These are phyloP conservation scores for Protomyces lactucae-debilis DNA, from an alignment of 1,139 yeast genomes.

Conservation along the genomic window DNA sequence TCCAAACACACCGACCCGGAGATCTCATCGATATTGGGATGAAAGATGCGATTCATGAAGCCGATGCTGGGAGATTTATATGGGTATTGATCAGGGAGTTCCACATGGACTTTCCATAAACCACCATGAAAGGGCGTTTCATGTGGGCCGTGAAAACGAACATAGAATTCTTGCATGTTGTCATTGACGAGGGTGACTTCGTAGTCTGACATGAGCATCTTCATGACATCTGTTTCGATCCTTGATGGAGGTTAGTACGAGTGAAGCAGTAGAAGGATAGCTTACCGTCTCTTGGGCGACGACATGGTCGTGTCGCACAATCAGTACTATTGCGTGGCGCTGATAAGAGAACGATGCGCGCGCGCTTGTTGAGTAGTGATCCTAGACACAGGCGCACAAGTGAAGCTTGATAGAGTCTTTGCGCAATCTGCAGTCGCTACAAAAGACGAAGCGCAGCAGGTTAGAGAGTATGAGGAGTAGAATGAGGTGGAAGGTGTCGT, in stretches of 20 bases:
- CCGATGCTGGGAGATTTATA: slow-evolving; percentile 95
- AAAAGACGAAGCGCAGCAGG: no score
- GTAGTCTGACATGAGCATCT: slow-evolving; percentile 88
- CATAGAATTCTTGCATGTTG: slow-evolving; percentile 85
- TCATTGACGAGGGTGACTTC: slow-evolving; percentile 82
- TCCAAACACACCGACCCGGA: slow-evolving; percentile 94
- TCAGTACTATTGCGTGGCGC: no score
- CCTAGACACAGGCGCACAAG: no score
- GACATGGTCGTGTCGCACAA: background rate
- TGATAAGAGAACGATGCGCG: no score
- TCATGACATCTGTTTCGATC: slow-evolving; percentile 95
- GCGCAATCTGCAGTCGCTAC: no score
- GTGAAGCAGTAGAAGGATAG: no score
- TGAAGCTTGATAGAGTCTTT: no score
- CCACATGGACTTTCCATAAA: slow-evolving; percentile 85
- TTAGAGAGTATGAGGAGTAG: no score
- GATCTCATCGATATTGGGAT: slow-evolving; percentile 73
- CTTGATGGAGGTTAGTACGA: slow-evolving; percentile 40
- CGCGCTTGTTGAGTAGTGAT: no score
- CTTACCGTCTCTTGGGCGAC: background rate
- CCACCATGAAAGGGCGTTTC: slow-evolving; percentile 92
- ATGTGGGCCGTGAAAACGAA: slow-evolving; percentile 78
- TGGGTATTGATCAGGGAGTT: slow-evolving; percentile 92
- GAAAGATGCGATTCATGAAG: slow-evolving; percentile 82
- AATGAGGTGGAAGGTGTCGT: no score